phyloP scores from a whole-genome alignment of 805 yeast genomes.

The Metschnikowia arizonensis region DNA sequence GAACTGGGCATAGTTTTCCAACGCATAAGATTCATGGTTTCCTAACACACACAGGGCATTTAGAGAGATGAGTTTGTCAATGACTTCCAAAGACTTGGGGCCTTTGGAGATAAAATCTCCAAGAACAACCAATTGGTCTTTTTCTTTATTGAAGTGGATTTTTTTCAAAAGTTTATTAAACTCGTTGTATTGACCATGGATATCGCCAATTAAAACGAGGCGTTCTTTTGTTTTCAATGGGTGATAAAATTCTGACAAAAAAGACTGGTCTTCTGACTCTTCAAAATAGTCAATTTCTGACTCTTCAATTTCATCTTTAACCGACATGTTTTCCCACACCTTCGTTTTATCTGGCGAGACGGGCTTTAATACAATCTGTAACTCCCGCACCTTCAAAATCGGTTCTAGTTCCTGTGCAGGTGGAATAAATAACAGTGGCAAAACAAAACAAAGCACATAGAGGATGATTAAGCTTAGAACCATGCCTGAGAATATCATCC shows the following conservation, averaged over 20 bases:
- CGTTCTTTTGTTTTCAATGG: conserved; percentile 31
- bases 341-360: conserved; percentile 9
- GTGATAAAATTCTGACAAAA: no score
- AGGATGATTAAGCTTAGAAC: conserved; percentile 15
- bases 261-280: no score
- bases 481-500: conserved; percentile 8
- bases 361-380: conserved; percentile 27
- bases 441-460: conserved; percentile 29
- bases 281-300: no score
- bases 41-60: conserved; percentile 76
- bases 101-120: conserved; percentile 92
- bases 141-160: conserved; percentile 40
- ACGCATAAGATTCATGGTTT: conserved; percentile 76
- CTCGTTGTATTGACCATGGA: conserved; percentile 72
- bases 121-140: conserved; percentile 61
- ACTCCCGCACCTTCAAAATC: conserved; percentile 23
- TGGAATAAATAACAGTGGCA: conserved; percentile 37
- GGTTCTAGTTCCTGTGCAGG: conserved; percentile 24
- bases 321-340: background rate
- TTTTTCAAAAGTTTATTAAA: conserved; percentile 51
- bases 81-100: conserved; percentile 62
- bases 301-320: background rate
- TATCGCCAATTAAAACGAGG: conserved; percentile 74
- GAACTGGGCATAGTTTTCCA: conserved; percentile 59
- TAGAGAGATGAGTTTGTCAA: conserved; percentile 52